Evolutionary conservation across 2,329 filamentous ascomycete species (phyloP).

Genomic region (Ophiostoma sp.): DNA sequence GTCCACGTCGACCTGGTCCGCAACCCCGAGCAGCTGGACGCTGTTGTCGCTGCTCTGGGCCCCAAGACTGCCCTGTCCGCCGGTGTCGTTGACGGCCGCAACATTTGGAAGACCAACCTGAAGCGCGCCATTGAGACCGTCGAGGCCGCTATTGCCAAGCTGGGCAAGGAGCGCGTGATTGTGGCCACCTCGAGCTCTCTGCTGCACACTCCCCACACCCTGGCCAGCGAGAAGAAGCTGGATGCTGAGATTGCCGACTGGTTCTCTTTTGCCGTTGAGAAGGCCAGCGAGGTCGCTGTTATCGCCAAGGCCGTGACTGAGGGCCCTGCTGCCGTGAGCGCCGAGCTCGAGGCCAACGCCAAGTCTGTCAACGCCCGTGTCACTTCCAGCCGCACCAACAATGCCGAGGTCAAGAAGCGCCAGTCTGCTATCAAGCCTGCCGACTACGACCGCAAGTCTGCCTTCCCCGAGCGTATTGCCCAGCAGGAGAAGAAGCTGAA

Average conservation of each 20-base stretch:
- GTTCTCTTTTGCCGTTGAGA: conserved; percentile 98
- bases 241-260: conserved; percentile 89
- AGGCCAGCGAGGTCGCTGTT: conserved; percentile 81
- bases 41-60: conserved; percentile 76
- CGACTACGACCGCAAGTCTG: conserved; percentile 88
- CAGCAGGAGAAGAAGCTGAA: conserved; percentile 89
- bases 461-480: conserved; percentile 77
- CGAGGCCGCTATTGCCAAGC: conserved; percentile 84
- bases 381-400: conserved; percentile 90
- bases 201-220: conserved; percentile 96
- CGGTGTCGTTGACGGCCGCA: conserved; percentile 96
- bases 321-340: conserved; percentile 77
- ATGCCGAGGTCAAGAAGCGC: conserved; percentile 94
- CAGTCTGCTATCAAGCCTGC: conserved; percentile 78
- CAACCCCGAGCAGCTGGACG: conserved; percentile 94
- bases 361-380: conserved; percentile 88
- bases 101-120: conserved; percentile 99
- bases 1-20: conserved; percentile 95
- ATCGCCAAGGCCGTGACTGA: conserved; percentile 97
- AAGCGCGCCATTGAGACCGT: conserved; percentile 87
- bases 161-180: conserved; percentile 96
- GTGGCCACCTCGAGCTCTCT: conserved; percentile 96
- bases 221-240: conserved; percentile 97
- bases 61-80: conserved; percentile 85
- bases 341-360: conserved; percentile 92